phyloP scores from a whole-genome alignment of 176 grass and related monocot species.

The Chloris gayana region DNA sequence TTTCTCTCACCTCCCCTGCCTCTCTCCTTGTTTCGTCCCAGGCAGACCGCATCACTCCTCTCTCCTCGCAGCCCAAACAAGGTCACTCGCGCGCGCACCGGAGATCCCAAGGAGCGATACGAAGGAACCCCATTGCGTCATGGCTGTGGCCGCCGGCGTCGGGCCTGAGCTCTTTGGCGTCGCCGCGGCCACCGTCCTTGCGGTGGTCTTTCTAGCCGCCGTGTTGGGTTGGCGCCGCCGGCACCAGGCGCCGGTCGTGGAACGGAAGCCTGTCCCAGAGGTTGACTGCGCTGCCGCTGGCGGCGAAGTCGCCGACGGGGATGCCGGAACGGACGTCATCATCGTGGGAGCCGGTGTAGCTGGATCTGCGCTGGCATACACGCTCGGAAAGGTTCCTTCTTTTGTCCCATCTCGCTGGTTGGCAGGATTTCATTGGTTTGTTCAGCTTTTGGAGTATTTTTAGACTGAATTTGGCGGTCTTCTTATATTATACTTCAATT shows the following conservation, averaged over 20 bases:
- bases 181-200: constrained; percentile 54
- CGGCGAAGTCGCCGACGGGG: not conserved
- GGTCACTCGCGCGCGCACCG: constrained; percentile 16
- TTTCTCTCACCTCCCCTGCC: not conserved
- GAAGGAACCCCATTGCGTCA: constrained; percentile 41
- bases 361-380: constrained; percentile 92
- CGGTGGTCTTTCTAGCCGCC: constrained; percentile 40
- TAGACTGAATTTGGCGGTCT: not conserved
- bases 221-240: constrained; percentile 24
- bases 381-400: constrained; percentile 69
- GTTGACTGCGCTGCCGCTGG: constrained; percentile 16
- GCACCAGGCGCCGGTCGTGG: not conserved
- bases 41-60: constrained; percentile 18
- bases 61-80: not conserved
- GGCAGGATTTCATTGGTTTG: not conserved
- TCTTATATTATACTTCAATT: too few species aligned
- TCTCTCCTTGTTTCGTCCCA: not conserved
- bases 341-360: constrained; percentile 93
- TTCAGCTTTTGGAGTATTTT: not conserved
- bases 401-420: constrained; percentile 19
- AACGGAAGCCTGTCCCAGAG: constrained; percentile 9
- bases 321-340: constrained; percentile 64
- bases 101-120: not conserved
- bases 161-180: constrained; percentile 36
- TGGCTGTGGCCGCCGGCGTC: constrained; percentile 22